Percentiles rank a stretch among this genome's conserved stretches.
phyloP scores from a whole-genome alignment of 1,284 basidiomycete genomes.

The Trametes sp. region DNA sequence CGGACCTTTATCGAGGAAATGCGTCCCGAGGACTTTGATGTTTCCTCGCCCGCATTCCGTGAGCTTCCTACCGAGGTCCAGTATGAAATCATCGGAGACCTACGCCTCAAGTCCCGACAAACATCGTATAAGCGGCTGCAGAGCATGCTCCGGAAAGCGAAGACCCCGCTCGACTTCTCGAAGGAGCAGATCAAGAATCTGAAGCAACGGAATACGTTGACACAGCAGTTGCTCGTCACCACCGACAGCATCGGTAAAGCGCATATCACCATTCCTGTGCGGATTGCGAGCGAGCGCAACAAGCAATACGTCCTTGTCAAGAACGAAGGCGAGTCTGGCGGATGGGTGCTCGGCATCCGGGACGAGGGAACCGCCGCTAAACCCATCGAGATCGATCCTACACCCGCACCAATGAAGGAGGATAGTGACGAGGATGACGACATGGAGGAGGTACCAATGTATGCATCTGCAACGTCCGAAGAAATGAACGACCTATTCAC shows the following conservation, averaged over 20 bases:
- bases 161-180: slow-evolving; percentile 94
- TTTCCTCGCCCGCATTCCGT: slow-evolving; percentile 88
- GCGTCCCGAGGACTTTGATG: slow-evolving; percentile 91
- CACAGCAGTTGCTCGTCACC: slow-evolving; percentile 94
- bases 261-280: slow-evolving; percentile 87
- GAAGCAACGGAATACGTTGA: slow-evolving; percentile 89
- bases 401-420: slow-evolving; percentile 36
- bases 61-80: slow-evolving; percentile 95
- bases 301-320: slow-evolving; percentile 94
- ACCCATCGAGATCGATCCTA: slow-evolving; percentile 84
- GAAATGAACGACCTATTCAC: background rate
- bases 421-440: slow-evolving; percentile 63
- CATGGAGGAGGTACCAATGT: slow-evolving; percentile 83
- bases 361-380: slow-evolving; percentile 82
- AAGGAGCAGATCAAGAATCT: slow-evolving; percentile 94
- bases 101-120: slow-evolving; percentile 92
- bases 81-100: slow-evolving; percentile 98
- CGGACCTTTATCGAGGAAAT: slow-evolving; percentile 92
- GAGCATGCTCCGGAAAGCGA: slow-evolving; percentile 85
- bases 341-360: slow-evolving; percentile 92
- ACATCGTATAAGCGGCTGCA: slow-evolving; percentile 92
- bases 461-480: slow-evolving; percentile 36
- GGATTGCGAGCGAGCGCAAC: slow-evolving; percentile 95
- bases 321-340: slow-evolving; percentile 86
- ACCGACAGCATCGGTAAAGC: slow-evolving; percentile 94